Evolutionary conservation across 2,329 filamentous ascomycete species (phyloP), one percentile per base, ranked within the genome.

Genomic region (Talaromyces sp.): DNA sequence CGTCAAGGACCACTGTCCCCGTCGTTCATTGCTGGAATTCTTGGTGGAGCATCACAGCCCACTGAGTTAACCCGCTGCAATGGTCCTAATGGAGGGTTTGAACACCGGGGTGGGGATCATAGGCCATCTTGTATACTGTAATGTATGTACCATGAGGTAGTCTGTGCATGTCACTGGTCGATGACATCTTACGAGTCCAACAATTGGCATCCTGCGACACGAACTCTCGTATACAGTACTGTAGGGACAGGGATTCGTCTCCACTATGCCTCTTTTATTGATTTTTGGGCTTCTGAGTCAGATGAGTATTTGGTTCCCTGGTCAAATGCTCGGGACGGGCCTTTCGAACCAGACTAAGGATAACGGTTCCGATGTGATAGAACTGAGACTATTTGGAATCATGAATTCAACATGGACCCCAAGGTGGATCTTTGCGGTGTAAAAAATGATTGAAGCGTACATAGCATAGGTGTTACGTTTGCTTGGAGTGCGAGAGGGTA

Each of bases 281-380:
- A 36, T 24, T 35, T 36, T 41, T 17, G 29, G 35, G 33, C 16
- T 24, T 42, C 29, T 51, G 48, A 49, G 45, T 55, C 49, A 52
- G 44, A 36, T 27, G 9, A 17, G 35, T 3, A 10, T 29, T 6
- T 49, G 30, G n/a, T 29, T 37, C 42, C 36, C 37, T 45, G 44
- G 44, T 50, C 55, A 42, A 41, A 14, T 61, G 55, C 44, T 60
- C 65, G 65, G 65, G 60, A 58, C 65, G 63, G 65, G 61, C 67
- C 63, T 65, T 64, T 58, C 44, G 57, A 56, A 64, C 61, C 65
- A 66, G 57, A 64, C 48, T 62, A 55, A 55, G 54, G 30, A 56
- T 52, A 55, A 54, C 50, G 57, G 57, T 47, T 47, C 27, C 16
- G n/a, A 14, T 14, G 17, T 32, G 3, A 41, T 24, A 1, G 27